Percentiles rank a stretch among this genome's conserved stretches.
These are phyloP conservation scores for Collybiopsis confluens DNA, from an alignment of 768 basidiomycete species.

Conservation along the genomic window DNA sequence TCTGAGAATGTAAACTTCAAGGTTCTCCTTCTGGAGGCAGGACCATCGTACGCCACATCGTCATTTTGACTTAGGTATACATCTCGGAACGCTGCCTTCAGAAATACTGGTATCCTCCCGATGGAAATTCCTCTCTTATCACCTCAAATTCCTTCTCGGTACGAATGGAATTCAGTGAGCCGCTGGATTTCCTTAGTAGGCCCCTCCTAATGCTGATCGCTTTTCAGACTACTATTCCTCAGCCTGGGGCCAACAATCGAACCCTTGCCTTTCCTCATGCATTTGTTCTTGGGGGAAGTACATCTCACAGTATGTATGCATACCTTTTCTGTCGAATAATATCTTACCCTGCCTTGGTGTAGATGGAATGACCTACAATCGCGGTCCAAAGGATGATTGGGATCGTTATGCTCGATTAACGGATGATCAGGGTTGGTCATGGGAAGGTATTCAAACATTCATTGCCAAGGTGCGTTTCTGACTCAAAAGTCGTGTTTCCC, in stretches of 20 bases:
- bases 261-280: slow-evolving; percentile 18
- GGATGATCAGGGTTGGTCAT: slow-evolving; percentile 24
- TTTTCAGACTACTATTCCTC: neutral
- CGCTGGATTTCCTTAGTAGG: too few relatives aligned
- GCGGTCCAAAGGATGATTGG: slow-evolving; percentile 22
- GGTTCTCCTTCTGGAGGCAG: slow-evolving; percentile 15
- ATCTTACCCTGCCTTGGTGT: neutral
- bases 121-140: neutral
- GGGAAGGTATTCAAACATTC: slow-evolving; percentile 21
- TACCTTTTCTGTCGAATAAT: neutral
- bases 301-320: slow-evolving; percentile 13
- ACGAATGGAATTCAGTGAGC: neutral
- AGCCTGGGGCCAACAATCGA: slow-evolving; percentile 6
- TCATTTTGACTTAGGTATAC: neutral
- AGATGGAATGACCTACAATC: slow-evolving; percentile 23
- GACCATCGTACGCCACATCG: neutral
- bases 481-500: too few relatives aligned
- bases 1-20: slow-evolving; percentile 10
- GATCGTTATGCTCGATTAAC: slow-evolving; percentile 19
- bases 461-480: slow-evolving; percentile 20
- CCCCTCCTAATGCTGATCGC: too few relatives aligned
- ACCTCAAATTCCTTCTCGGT: neutral
- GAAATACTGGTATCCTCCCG: neutral
- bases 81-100: neutral
- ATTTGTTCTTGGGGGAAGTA: slow-evolving; percentile 18